phyloP scores from a whole-genome alignment of 108 stramenopile species.

The Fistulifera solaris region DNA sequence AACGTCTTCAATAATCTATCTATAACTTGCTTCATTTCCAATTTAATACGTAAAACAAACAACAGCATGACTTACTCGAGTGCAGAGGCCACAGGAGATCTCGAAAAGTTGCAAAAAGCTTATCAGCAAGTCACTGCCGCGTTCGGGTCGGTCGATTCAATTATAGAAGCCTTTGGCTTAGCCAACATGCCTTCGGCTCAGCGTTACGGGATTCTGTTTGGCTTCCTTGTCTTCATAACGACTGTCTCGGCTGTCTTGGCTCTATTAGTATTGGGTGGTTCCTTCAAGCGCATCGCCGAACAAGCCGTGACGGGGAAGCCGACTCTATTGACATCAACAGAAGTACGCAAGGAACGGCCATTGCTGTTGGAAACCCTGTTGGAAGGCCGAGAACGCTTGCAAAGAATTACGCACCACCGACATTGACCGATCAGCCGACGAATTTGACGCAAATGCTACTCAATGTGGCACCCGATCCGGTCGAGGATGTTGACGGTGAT shows the following conservation, averaged over 20 bases:
- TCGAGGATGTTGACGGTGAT: slow-evolving; percentile 19
- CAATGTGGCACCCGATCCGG: slow-evolving; percentile 25
- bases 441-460: slow-evolving; percentile 41
- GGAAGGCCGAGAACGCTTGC: slow-evolving; percentile 54
- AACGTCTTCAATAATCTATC: too few relatives aligned
- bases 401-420: slow-evolving; percentile 28
- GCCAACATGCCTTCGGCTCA: slow-evolving; percentile 62
- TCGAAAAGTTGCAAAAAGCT: slow-evolving; percentile 23
- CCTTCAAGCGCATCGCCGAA: slow-evolving; percentile 62
- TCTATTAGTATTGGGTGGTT: slow-evolving; percentile 59
- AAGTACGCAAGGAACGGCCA: slow-evolving; percentile 46
- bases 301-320: slow-evolving; percentile 44
- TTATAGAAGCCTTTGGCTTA: slow-evolving; percentile 63
- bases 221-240: slow-evolving; percentile 46
- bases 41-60: too few relatives aligned
- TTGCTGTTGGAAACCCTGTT: slow-evolving; percentile 62
- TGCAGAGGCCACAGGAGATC: background rate
- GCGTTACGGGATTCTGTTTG: slow-evolving; percentile 74
- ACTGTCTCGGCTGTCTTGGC: slow-evolving; percentile 61
- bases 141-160: slow-evolving; percentile 42
- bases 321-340: slow-evolving; percentile 34
- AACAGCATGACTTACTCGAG: slow-evolving; percentile 1
- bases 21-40: too few relatives aligned
- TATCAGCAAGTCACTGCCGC: slow-evolving; percentile 18
- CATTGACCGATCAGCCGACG: slow-evolving; percentile 10